Conservation (phyloP, 108 stramenopile genomes). For the Skeletonema grethae region DNA sequence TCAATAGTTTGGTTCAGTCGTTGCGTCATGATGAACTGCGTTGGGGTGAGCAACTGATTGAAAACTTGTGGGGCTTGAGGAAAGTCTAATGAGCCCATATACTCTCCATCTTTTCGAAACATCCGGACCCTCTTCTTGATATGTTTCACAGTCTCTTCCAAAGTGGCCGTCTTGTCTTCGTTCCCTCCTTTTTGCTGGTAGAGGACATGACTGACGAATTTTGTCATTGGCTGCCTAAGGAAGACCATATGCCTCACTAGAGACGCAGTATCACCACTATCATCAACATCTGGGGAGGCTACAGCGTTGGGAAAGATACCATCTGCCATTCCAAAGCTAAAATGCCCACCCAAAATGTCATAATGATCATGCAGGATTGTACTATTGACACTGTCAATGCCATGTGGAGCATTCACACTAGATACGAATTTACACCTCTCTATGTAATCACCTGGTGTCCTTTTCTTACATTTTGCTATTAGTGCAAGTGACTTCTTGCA, state of each 20-base stretch:
- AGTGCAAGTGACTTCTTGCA: constrained; percentile 44
- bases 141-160: too few relatives aligned
- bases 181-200: too few relatives aligned
- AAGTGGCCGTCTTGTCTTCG: too few relatives aligned
- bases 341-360: constrained; percentile 57
- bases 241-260: constrained; percentile 45
- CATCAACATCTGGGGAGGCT: neutral
- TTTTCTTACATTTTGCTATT: neutral
- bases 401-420: neutral
- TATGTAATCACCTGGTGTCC: neutral
- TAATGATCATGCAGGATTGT: constrained; percentile 31
- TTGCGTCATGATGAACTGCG: too few relatives aligned
- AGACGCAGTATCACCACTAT: neutral
- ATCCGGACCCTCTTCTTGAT: too few relatives aligned
- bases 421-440: constrained; percentile 16
- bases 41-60: too few relatives aligned
- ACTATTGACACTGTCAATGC: constrained; percentile 6
- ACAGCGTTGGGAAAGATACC: constrained; percentile 5
- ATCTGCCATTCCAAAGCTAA: constrained; percentile 40
- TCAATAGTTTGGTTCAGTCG: too few relatives aligned
- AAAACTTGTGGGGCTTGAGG: too few relatives aligned
- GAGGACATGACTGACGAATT: too few relatives aligned
- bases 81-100: too few relatives aligned
- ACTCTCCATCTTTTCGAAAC: too few relatives aligned
- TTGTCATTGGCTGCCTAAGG: constrained; percentile 49